Base-by-base conservation (phyloP, 257 asterid species). In the Plantago major region DNA sequence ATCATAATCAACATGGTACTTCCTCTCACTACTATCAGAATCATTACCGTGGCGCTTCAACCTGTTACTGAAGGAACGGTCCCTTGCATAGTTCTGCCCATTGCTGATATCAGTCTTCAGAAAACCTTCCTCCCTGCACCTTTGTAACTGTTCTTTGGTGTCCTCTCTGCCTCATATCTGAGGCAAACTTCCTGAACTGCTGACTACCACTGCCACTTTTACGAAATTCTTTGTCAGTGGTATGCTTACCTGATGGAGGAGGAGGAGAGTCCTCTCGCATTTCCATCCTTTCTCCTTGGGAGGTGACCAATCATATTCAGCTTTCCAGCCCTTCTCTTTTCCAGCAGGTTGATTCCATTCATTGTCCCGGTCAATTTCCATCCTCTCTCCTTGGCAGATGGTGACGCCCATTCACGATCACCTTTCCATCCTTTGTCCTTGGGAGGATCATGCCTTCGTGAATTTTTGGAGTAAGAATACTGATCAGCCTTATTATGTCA, bases 31-130 rank as follows among this genome's bases (percentile, higher is more conserved):
- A 65, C 63, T 51, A 33, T 87, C 94, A 46, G 83, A 74, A 78
- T 85, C 99, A 73, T 69, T 71, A 67, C 75, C 84, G 49, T 78
- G 87, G 17, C 99, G 81, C 73, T 93, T 93, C 51, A 84, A 68
- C 68, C 95, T 74, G 69, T 74, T 83, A 66, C 75, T 71, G 49
- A 74, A 78, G 44, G 77, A 55, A 78, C 78, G 72, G 49, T 87
- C 94, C 64, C 86, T 87, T 38, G 81, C 78, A 66, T 83, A 84
- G 62, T 65, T 77, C 84, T 89, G 89, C 60, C 82, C 89, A 66
- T 84, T 80, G 75, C 74, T 66, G 70, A 79, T 57, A 60, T 87
- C 97, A 65, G 66, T 78, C 85, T 81, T 88, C 69, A 74, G 56
- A 55, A 70, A 71, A 38, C 84, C 80, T 49, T 84, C 98, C 50